Percentiles rank a stretch among this genome's conserved stretches.
These are phyloP conservation scores for Spathaspora sp. DNA, from an alignment of 1,139 yeast species.

Conservation along the genomic window DNA sequence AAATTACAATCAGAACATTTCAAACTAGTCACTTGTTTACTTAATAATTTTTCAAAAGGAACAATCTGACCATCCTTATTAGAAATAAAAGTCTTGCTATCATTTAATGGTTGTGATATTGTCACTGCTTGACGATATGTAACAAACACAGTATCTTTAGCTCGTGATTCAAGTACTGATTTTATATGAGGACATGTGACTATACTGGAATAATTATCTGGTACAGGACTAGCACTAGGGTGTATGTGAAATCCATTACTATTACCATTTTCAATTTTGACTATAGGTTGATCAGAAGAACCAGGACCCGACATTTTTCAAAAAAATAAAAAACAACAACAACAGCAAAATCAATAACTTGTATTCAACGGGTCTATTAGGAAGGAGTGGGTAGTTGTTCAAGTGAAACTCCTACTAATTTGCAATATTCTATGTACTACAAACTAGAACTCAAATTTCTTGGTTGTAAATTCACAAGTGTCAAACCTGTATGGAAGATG, in stretches of 20 bases:
- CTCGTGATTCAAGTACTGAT: slow-evolving; percentile 53
- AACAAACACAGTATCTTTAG: slow-evolving; percentile 53
- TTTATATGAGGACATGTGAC: slow-evolving; percentile 55
- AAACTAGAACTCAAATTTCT: neutral
- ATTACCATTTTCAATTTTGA: neutral
- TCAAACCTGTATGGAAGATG: neutral
- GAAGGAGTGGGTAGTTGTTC: neutral
- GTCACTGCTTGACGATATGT: slow-evolving; percentile 62
- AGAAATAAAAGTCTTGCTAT: slow-evolving; percentile 21
- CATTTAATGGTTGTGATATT: slow-evolving; percentile 35
- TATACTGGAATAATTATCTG: slow-evolving; percentile 30
- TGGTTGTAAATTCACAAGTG: neutral
- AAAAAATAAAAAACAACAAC: no score
- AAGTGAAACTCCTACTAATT: neutral
- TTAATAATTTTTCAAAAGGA: slow-evolving; percentile 29
- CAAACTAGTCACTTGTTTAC: slow-evolving; percentile 43
- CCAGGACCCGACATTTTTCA: neutral
- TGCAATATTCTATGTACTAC: neutral
- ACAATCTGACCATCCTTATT: slow-evolving; percentile 35
- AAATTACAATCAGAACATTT: slow-evolving; percentile 52
- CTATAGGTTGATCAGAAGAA: neutral
- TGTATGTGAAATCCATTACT: neutral
- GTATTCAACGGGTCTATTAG: no score
- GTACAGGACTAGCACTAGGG: slow-evolving; percentile 8
- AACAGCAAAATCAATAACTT: no score